Base-by-base conservation (phyloP, 805 yeast species). In the Cyberlindnera petersonii region DNA sequence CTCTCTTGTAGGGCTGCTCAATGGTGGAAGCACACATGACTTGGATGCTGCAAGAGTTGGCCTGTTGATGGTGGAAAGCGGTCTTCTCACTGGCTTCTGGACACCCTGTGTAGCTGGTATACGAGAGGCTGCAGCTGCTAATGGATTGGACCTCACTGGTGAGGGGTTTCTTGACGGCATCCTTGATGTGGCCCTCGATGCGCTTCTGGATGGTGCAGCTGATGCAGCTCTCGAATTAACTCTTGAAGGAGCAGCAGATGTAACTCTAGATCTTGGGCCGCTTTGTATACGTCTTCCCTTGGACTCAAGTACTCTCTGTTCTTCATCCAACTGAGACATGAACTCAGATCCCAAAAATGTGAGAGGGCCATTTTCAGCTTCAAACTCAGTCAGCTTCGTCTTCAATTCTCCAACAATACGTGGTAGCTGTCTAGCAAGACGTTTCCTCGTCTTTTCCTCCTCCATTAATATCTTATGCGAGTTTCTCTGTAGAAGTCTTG, bases 361-460 rank as follows among this genome's bases (percentile, higher is more conserved):
- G 2, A 54, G 23, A 16, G 72, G 64, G 1, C 65, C 64, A 43
- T 65, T 61, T 3, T 51, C 45, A 6, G 58, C 50, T 46, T 81
- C 79, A 65, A 75, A 84, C 10, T 63, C 64, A 4, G 50, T 42
- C 5, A 86, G 50, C 35, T 72, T 72, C 1, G 45, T 29, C 43
- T 71, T 73, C 33, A 91, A 60, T 1, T 68, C 73, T 4, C 64
- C 60, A 9, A 86, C 61, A 0, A 83, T 67, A 26, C 68, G 65
- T 0, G 98, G 98, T 48, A 86, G 64, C 48, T 74, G 74, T 53
- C 77, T 77, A n/a, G 74, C 63, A 7, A 89, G 68, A 38, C 74
- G 72, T 49, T 82, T 82, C 39, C 97, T 66, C 27, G 79, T 66
- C 53, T 72, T 81, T 56, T 88, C 96, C 56, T 91, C 98, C 41